These are phyloP conservation scores for Hanseniaspora gamundiae DNA, from an alignment of 1,139 yeast genomes.

Conservation along the genomic window DNA sequence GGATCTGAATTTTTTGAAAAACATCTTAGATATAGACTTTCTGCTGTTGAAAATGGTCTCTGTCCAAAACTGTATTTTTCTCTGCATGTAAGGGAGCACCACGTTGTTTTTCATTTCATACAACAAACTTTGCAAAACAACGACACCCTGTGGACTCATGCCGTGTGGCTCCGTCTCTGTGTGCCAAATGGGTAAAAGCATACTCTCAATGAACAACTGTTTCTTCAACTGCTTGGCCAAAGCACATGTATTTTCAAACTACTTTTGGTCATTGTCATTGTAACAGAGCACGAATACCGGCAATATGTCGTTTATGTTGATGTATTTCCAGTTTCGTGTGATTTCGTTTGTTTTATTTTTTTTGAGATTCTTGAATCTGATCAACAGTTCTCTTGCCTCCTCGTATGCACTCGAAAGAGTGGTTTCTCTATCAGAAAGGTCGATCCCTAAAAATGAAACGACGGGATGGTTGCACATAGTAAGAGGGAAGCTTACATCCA, in stretches of 20 bases:
- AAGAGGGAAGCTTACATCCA: not conserved
- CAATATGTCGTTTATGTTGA: constrained; percentile 46
- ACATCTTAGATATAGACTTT: constrained; percentile 54
- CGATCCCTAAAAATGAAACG: constrained; percentile 57
- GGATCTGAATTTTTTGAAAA: constrained; percentile 42
- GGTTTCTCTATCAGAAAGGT: constrained; percentile 9
- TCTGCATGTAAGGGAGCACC: constrained; percentile 16
- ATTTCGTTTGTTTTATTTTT: constrained; percentile 11
- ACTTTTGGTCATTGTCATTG: constrained; percentile 18
- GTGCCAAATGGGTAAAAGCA: constrained; percentile 23
- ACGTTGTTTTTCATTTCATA: not conserved
- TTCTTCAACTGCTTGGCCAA: constrained; percentile 27
- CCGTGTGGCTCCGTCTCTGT: not conserved
- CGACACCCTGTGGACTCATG: constrained; percentile 1
- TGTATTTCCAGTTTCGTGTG: constrained; percentile 39
- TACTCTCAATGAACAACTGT: constrained; percentile 26
- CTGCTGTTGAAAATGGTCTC: constrained; percentile 66
- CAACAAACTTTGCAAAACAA: constrained; percentile 11
- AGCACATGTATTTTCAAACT: constrained; percentile 20
- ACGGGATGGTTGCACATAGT: constrained; percentile 73
- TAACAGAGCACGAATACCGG: constrained; percentile 29
- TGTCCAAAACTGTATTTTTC: constrained; percentile 71
- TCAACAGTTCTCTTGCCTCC: constrained; percentile 42
- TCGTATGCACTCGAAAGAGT: constrained; percentile 25
- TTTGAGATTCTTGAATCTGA: constrained; percentile 33